Base-by-base conservation (phyloP, 1,284 basidiomycete genomes). In the Pisolithus thermaeus region DNA sequence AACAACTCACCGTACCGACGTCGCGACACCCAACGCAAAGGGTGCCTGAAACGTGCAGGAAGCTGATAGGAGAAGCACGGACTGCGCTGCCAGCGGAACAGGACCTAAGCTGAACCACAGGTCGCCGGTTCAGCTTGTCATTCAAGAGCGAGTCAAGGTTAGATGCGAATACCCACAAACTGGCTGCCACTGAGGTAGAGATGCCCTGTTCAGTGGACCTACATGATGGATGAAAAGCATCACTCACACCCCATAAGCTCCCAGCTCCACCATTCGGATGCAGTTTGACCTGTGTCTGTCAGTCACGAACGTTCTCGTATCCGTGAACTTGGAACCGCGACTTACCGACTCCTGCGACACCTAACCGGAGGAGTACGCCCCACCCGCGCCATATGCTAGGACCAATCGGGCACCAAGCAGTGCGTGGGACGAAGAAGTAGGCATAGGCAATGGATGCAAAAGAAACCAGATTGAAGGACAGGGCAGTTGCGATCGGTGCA, bases 191-290 rank as follows among this genome's bases (percentile, higher is more conserved):
- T 78, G 50, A 20, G 8, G 16, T 4, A 11, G 46, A 16, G 27
- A 1, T 7, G 25, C 28, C 2, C 14, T 11, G 55, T 23, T 36
- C 7, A 44, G 30, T n/a, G 36, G 47, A 9, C 28, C 28, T 23
- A 6, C 11, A n/a, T 8, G 12, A 25, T 36, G 7, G 23, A 20
- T 7, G 25, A 20, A 18, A 4, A 9, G 30, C 18, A 5, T 18
- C 7, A 73, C 79, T 66, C 58, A 81, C 78, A 69, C 46, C 76
- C 77, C 45, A 87, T 69, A 8, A 92, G 73, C 64, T 94, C 92
- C 92, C 92, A 94, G 36, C 85, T 84, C 90, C 91, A 94, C 92
- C 92, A 95, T 65, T 95, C 92, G 8, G 81, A 82, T 1, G 87
- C 89, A 32, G 73, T 77, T 57, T 80, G 79, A 9, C 71, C 69